These are phyloP conservation scores for Diplodia sapinea DNA, from an alignment of 2,329 filamentous ascomycete species.

Conservation along the genomic window DNA sequence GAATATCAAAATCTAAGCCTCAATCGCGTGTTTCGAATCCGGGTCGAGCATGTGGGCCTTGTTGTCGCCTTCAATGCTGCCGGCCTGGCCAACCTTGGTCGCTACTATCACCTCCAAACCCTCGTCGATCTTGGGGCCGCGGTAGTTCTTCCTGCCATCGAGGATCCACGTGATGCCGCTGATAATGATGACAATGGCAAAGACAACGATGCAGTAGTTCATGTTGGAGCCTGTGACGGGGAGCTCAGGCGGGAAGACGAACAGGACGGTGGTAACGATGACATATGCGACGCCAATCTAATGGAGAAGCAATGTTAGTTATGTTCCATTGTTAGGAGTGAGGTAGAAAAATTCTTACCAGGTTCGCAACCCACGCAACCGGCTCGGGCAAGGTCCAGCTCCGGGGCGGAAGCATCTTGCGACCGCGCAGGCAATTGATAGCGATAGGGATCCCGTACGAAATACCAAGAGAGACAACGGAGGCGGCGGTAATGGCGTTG, in stretches of 20 bases:
- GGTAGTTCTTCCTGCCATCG: slow-evolving; percentile 67
- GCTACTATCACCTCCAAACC: slow-evolving; percentile 52
- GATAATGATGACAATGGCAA: slow-evolving; percentile 63
- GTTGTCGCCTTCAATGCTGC: neutral
- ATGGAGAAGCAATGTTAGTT: neutral
- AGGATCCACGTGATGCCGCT: slow-evolving; percentile 65
- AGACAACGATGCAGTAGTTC: slow-evolving; percentile 66
- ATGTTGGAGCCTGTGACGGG: slow-evolving; percentile 71
- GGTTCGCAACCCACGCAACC: slow-evolving; percentile 66
- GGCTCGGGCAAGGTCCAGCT: slow-evolving; percentile 61
- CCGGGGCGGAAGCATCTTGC: slow-evolving; percentile 66
- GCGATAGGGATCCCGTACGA: slow-evolving; percentile 76
- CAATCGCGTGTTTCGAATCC: slow-evolving; percentile 7
- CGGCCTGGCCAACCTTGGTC: slow-evolving; percentile 34
- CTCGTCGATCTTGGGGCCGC: slow-evolving; percentile 52
- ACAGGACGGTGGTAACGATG: slow-evolving; percentile 73
- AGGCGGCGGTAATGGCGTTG: slow-evolving; percentile 72
- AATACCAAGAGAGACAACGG: slow-evolving; percentile 73
- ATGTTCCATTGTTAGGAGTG: neutral
- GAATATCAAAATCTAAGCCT: neutral
- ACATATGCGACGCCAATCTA: slow-evolving; percentile 67
- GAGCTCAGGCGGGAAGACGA: slow-evolving; percentile 72
- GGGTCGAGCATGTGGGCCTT: neutral
- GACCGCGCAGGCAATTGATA: slow-evolving; percentile 71
- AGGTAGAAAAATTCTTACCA: slow-evolving; percentile 32